A percentile compares a stretch with the other conserved stretches of the same genome.
Conservation (phyloP, 2,329 filamentous ascomycete species). For the Talaromyces sp. region DNA sequence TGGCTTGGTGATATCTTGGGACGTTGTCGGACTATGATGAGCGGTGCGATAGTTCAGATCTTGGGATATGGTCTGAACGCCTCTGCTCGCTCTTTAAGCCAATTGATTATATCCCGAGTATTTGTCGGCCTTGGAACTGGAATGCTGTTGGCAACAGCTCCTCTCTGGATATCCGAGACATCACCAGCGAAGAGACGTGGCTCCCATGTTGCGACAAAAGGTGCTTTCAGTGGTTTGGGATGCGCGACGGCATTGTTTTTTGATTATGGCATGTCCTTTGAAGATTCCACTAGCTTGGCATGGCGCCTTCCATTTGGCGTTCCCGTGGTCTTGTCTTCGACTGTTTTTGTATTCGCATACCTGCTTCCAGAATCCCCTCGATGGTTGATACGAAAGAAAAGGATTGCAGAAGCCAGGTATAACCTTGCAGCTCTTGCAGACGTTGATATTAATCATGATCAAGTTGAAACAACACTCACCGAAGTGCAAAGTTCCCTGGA, state of each 20-base stretch:
- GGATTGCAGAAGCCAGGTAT: conserved; percentile 18
- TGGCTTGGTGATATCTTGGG: conserved; percentile 25
- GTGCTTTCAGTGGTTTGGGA: conserved; percentile 23
- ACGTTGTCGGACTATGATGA: conserved; percentile 24
- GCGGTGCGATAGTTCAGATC: conserved; percentile 18
- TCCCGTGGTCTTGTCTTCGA: conserved; percentile 17
- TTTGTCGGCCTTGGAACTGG: conserved; percentile 21
- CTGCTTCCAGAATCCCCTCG: conserved; percentile 24
- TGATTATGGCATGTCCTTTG: conserved; percentile 27
- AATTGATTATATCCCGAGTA: conserved; percentile 18
- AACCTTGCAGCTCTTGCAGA: conserved; percentile 20
- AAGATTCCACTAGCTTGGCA: conserved; percentile 7
- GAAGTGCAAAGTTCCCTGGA: conserved; percentile 23
- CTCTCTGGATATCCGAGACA: conserved; percentile 27
- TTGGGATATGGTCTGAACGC: conserved; percentile 19
- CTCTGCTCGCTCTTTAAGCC: conserved; percentile 14
- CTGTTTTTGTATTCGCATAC: conserved; percentile 15
- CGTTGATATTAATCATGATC: conserved; percentile 3
- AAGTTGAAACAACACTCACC: conserved; percentile 13
- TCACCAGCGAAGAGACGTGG: conserved; percentile 23
- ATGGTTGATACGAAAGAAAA: conserved; percentile 22
- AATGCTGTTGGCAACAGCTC: conserved; percentile 20
- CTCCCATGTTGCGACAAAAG: conserved; percentile 25
- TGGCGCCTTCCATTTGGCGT: conserved; percentile 26
- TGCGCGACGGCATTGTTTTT: conserved; percentile 23